Evolutionary conservation across 169 alveolate genomes (phyloP), one percentile per base, ranked within the genome.

Genomic region (Fabrea salina): DNA sequence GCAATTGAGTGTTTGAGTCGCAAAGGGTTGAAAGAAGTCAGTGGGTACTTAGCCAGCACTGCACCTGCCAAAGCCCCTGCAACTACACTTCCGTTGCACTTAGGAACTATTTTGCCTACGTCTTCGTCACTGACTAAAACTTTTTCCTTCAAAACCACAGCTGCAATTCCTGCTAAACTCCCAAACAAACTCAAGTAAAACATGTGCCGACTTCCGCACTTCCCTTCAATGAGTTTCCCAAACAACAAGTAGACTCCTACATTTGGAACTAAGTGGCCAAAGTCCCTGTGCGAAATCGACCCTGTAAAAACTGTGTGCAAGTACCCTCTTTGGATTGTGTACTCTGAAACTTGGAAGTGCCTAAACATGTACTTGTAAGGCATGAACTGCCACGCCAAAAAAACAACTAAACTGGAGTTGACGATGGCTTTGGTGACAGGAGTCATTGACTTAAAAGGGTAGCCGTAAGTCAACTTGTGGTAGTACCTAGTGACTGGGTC

Each of bases 351-450:
- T 32, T 59, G 50, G 51, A 59, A 59, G 19, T 59, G 74, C 51
- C 50, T n/a, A 19, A 59, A 59, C 74, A 59, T 59, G 19, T 59
- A 19, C 50, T n/a, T 59, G 19, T 59, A 59, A 59, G 74, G 74
- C 6, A 30, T 5, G 50, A 13, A 19, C 7, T 59, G 50, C 74
- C 74, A 59, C 6, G 13, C 7, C 51, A 59, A 30, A 7, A 11
- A 19, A 59, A 59, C 33, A 8, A 11, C 6, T 6, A 59, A 7
- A 19, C 51, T 59, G 7, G 74, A n/a, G 41, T 59, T 59, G 33
- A 59, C 51, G 22, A 59, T 5, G 6, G 51, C 19, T 59, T 32
- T 32, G 8, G 74, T 59, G 5, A 59, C 51, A 8, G 74, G 74
- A 8, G 66, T 54, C 66, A 6, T 7, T 11, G 33, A 8, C 25